Conservation (phyloP, 345 rosid genomes). For the Mangifera indica region DNA sequence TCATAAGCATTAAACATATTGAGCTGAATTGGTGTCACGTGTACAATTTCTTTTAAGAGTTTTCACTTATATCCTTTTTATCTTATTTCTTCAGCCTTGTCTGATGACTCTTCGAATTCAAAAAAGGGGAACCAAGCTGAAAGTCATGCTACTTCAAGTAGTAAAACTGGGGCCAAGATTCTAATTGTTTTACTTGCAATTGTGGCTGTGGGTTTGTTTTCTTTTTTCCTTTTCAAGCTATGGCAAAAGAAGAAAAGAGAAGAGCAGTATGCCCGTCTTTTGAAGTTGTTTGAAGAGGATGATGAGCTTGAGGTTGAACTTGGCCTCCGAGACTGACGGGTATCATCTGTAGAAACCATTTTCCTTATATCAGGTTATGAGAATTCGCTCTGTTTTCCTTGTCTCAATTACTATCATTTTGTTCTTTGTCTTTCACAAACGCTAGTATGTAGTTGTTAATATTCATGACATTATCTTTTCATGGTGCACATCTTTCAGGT, state of each 20-base stretch:
- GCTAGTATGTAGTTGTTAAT: background rate
- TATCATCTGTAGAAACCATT: conserved; percentile 5
- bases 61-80: background rate
- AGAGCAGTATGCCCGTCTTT: conserved; percentile 90
- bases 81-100: conserved; percentile 43
- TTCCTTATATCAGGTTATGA: conserved; percentile 32
- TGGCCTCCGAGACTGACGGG: conserved; percentile 73
- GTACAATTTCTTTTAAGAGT: background rate
- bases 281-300: conserved; percentile 96
- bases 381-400: conserved; percentile 1
- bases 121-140: conserved; percentile 37
- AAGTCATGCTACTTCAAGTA: conserved; percentile 42
- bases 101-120: conserved; percentile 47
- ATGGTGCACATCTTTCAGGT: conserved; percentile 20
- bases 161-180: conserved; percentile 48
- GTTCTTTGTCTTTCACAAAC: background rate
- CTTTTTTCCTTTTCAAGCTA: conserved; percentile 68
- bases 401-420: conserved; percentile 2
- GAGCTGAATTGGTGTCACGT: background rate
- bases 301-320: conserved; percentile 97
- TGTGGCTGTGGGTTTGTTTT: conserved; percentile 50
- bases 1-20: background rate
- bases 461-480: background rate
- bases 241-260: conserved; percentile 99
- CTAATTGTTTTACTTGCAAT: conserved; percentile 48